These are phyloP conservation scores for Penicillium digitatum DNA, from an alignment of 2,329 filamentous ascomycete genomes.

Conservation along the genomic window DNA sequence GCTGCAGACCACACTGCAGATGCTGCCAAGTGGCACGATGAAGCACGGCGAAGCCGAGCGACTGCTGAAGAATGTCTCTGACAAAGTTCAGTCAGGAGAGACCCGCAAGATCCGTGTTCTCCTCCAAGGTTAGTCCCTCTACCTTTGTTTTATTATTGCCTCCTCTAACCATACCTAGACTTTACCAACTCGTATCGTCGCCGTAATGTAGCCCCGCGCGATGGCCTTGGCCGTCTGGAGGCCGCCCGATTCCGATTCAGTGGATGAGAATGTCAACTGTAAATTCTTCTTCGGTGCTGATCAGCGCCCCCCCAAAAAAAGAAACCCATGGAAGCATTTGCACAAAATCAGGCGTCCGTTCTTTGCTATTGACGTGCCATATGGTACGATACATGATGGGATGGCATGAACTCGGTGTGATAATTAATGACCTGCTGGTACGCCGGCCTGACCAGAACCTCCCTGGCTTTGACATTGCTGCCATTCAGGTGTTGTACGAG, in stretches of 20 bases:
- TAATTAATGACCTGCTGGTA: slow-evolving; percentile 23
- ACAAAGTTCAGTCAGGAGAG: slow-evolving; percentile 65
- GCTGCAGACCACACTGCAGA: slow-evolving; percentile 76
- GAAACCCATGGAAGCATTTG: slow-evolving; percentile 19
- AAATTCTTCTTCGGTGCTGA: slow-evolving; percentile 11
- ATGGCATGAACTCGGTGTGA: slow-evolving; percentile 20
- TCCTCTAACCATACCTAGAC: slow-evolving; percentile 48
- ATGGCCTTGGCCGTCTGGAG: slow-evolving; percentile 83
- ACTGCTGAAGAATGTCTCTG: slow-evolving; percentile 73
- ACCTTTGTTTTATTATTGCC: background rate
- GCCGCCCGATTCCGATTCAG: slow-evolving; percentile 81
- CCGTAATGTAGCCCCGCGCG: slow-evolving; percentile 89
- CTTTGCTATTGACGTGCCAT: slow-evolving; percentile 21
- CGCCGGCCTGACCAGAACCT: slow-evolving; percentile 9
- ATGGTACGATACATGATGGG: slow-evolving; percentile 16
- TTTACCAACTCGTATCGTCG: slow-evolving; percentile 94
- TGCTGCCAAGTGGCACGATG: slow-evolving; percentile 79
- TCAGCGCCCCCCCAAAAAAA: slow-evolving; percentile 12
- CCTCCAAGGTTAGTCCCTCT: slow-evolving; percentile 56
- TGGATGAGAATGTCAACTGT: slow-evolving; percentile 39
- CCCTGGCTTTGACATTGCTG: slow-evolving; percentile 9
- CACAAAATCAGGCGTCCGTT: slow-evolving; percentile 23
- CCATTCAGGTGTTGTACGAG: slow-evolving; percentile 1
- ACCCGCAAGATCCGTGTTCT: slow-evolving; percentile 77
- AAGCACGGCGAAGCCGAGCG: slow-evolving; percentile 75